Conservation (phyloP, 2,329 filamentous ascomycete species). For the Ciborinia camelliae region DNA sequence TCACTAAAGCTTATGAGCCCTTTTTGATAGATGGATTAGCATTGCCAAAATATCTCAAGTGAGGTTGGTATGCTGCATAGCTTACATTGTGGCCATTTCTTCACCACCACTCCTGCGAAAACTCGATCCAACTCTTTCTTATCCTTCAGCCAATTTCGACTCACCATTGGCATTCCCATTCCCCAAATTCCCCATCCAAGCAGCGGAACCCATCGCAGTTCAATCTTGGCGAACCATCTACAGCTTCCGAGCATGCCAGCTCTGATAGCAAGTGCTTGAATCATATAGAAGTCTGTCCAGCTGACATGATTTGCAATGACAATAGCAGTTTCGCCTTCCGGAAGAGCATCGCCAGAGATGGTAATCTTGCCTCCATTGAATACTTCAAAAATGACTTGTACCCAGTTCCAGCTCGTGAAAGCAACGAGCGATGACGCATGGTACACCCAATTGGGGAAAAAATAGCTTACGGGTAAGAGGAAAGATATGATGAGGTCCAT, state of each 20-base stretch:
- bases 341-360: slow-evolving; percentile 51
- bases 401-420: slow-evolving; percentile 52
- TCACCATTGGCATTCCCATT: slow-evolving; percentile 63
- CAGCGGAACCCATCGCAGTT: slow-evolving; percentile 57
- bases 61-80: slow-evolving; percentile 20
- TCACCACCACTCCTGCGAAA: slow-evolving; percentile 51
- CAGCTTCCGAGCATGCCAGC: slow-evolving; percentile 58
- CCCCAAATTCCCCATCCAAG: slow-evolving; percentile 63
- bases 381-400: slow-evolving; percentile 54
- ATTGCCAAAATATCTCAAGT: slow-evolving; percentile 6
- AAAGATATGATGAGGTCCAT: slow-evolving; percentile 51
- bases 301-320: slow-evolving; percentile 58
- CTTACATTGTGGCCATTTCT: slow-evolving; percentile 57
- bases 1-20: slow-evolving; percentile 65
- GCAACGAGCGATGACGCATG: slow-evolving; percentile 53
- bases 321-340: slow-evolving; percentile 54
- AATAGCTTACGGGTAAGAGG: slow-evolving; percentile 46
- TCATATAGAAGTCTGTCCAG: slow-evolving; percentile 64
- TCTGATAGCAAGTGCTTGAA: slow-evolving; percentile 53
- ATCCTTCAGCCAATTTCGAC: slow-evolving; percentile 56
- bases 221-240: slow-evolving; percentile 60
- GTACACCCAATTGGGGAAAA: slow-evolving; percentile 51
- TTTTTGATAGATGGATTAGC: slow-evolving; percentile 33
- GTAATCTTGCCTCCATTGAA: slow-evolving; percentile 53
- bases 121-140: slow-evolving; percentile 54